A percentile compares a stretch with the other conserved stretches of the same genome.
These are phyloP conservation scores for Cetradonia linearis DNA, from an alignment of 495 filamentous ascomycete genomes.

Conservation along the genomic window DNA sequence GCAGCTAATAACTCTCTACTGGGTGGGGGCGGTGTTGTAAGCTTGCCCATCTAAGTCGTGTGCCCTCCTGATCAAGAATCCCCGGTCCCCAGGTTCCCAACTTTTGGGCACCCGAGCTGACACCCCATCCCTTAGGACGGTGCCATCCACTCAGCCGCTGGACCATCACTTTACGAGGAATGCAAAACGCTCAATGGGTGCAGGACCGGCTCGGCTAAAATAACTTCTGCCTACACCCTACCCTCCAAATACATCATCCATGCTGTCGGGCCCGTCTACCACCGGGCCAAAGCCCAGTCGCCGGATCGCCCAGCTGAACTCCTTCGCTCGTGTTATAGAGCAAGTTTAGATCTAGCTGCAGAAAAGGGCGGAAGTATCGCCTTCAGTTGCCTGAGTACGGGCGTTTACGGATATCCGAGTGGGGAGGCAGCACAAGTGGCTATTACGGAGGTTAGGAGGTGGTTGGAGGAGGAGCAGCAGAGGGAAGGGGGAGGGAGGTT, in stretches of 20 bases:
- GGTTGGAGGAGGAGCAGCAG: slow-evolving; percentile 49
- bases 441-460: slow-evolving; percentile 56
- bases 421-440: slow-evolving; percentile 58
- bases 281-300: slow-evolving; percentile 23
- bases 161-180: slow-evolving; percentile 54
- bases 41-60: slow-evolving; percentile 16
- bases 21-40: slow-evolving; percentile 69
- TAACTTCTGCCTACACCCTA: slow-evolving; percentile 66
- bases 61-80: neutral
- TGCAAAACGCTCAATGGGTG: slow-evolving; percentile 62
- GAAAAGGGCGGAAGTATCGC: slow-evolving; percentile 59
- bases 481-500: slow-evolving; percentile 36
- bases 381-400: slow-evolving; percentile 77
- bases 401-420: slow-evolving; percentile 81
- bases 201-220: slow-evolving; percentile 69
- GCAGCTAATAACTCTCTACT: slow-evolving; percentile 73
- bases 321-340: slow-evolving; percentile 62
- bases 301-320: slow-evolving; percentile 37
- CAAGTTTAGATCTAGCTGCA: slow-evolving; percentile 61
- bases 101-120: neutral
- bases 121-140: slow-evolving; percentile 40
- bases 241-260: slow-evolving; percentile 76
- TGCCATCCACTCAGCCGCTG: slow-evolving; percentile 79
- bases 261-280: slow-evolving; percentile 81
- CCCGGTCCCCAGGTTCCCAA: neutral